Evolutionary conservation across 345 rosid genomes (phyloP), one percentile per base, ranked within the genome.

Genomic region (Arabis hirsuta): DNA sequence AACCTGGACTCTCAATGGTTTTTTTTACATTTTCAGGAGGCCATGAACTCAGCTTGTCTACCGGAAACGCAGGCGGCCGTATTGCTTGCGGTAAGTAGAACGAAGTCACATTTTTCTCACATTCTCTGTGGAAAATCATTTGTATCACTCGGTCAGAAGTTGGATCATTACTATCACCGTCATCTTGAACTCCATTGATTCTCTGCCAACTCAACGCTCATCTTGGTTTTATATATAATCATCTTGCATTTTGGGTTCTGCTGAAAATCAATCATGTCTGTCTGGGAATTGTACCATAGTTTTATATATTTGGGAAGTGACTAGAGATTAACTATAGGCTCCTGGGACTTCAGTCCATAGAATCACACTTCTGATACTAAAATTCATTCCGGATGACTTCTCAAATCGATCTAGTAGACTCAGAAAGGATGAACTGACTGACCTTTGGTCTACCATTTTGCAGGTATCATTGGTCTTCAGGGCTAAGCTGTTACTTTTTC

Each of bases 61-160:
- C 97, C 3, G 97, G 98, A 67, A 94, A 94, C 65, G 98, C 98
- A 4, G 98, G 97, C 2, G 96, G 91, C 74, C 85, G 96, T 75
- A 16, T 88, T 62, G 98, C 96, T 53, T 92, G 96, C 1, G 98
- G 98, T 90, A 71, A 77, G 88, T 76, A 48, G 24, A 63, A 43
- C 29, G 10, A 34, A 12, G 46, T 34, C 52, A 52, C 39, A 7
- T 44, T 41, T 66, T 48, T n/a, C 43, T 52, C 20, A 16, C 57
- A 19, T n/a, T 45, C n/a, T n/a, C 12, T 24, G 29, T 19, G 12
- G 42, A 12, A 52, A 59, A 12, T 13, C 66, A 36, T 47, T 36
- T 24, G 2, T 47, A 5, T 71, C 5, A 46, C 12, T 14, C 22
- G 5, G 10, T 72, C 31, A 54, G 8, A 5, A 44, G 29, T 7